phyloP scores from a whole-genome alignment of 2,329 filamentous ascomycete species.

The Xylariaceae sp. region DNA sequence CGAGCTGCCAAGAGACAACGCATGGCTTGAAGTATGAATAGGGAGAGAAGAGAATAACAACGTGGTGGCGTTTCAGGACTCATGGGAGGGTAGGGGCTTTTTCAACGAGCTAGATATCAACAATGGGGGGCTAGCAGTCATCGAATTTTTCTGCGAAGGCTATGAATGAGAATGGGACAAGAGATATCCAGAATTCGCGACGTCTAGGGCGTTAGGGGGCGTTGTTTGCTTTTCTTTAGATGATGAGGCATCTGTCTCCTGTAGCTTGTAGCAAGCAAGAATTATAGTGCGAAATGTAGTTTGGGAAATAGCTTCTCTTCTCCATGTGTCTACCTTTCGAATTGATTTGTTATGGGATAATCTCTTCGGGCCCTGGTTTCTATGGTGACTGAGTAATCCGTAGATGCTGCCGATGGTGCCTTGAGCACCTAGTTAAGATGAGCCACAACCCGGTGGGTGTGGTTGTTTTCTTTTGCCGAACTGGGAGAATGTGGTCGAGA shows the following conservation, averaged over 20 bases:
- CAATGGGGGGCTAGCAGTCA: conserved; percentile 5
- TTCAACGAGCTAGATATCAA: conserved; percentile 13
- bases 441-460: too few species aligned
- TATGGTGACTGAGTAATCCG: too few species aligned
- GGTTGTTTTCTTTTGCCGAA: too few species aligned
- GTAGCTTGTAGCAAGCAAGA: background rate
- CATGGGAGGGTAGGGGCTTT: background rate
- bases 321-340: too few species aligned
- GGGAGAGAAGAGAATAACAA: background rate
- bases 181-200: background rate
- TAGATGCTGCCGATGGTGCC: too few species aligned
- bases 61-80: conserved; percentile 12
- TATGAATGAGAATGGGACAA: conserved; percentile 12
- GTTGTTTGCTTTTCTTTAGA: background rate
- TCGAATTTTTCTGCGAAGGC: conserved; percentile 6
- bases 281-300: background rate
- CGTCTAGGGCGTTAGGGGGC: background rate
- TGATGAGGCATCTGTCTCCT: background rate
- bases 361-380: too few species aligned
- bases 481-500: too few species aligned
- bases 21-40: conserved; percentile 21
- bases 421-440: too few species aligned
- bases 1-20: conserved; percentile 33
- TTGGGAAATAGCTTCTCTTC: too few species aligned
- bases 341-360: too few species aligned